Percentiles rank a stretch among this genome's conserved stretches.
These are phyloP conservation scores for Cynanchum wilfordii DNA, from an alignment of 257 asterid species.

Conservation along the genomic window DNA sequence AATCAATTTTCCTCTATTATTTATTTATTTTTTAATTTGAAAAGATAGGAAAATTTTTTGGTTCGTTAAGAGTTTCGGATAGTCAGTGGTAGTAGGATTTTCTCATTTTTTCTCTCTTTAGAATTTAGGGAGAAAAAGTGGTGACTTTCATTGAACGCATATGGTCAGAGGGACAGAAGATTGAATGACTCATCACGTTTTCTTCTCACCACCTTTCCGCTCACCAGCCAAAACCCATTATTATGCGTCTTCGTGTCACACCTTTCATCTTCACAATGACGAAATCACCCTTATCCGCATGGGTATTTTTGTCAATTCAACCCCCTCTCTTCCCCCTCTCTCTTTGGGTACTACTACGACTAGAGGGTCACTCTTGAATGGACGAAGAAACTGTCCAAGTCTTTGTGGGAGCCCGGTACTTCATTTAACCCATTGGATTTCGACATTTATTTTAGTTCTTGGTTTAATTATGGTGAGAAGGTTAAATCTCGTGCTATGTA, in stretches of 20 bases:
- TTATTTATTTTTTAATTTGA: background rate
- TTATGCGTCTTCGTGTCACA: conserved; percentile 25
- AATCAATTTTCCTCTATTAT: background rate
- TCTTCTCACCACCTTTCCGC: conserved; percentile 25
- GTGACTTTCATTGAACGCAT: conserved; percentile 43
- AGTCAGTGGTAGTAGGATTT: background rate
- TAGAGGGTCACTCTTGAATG: conserved; percentile 1
- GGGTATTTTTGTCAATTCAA: conserved; percentile 26
- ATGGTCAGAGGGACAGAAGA: conserved; percentile 35
- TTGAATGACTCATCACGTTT: conserved; percentile 42
- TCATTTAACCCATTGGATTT: conserved; percentile 18
- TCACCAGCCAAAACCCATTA: conserved; percentile 33
- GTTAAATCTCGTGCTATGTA: too few relatives aligned
- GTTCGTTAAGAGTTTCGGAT: background rate
- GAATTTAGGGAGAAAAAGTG: conserved; percentile 6
- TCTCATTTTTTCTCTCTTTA: background rate
- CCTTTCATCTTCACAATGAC: conserved; percentile 20
- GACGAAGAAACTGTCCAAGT: conserved; percentile 23
- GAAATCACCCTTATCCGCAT: conserved; percentile 18
- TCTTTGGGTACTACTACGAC: background rate
- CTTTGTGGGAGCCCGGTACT: conserved; percentile 29
- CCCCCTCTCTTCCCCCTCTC: too few relatives aligned
- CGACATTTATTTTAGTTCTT: background rate
- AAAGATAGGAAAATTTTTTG: background rate
- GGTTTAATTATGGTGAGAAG: too few relatives aligned